Percentiles rank a stretch among this genome's conserved stretches.
These are phyloP conservation scores for Kodamaea leandrae DNA, from an alignment of 805 yeast species.

Conservation along the genomic window DNA sequence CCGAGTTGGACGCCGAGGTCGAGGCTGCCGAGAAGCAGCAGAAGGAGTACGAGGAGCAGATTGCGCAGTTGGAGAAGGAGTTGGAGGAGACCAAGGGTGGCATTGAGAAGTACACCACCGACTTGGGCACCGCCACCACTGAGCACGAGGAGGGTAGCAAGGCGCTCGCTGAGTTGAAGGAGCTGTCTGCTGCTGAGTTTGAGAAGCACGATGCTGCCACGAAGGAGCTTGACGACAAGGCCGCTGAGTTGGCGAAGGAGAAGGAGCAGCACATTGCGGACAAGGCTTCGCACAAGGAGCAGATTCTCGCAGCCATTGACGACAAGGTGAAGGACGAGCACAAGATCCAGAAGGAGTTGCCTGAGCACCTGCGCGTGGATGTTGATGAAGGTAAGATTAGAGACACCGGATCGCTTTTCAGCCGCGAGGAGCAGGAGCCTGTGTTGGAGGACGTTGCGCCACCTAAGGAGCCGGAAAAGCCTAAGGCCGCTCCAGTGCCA, in stretches of 20 bases:
- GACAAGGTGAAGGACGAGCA: conserved; percentile 45
- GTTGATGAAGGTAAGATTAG: conserved; percentile 35
- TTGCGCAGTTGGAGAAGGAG: conserved; percentile 44
- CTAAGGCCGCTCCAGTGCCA: too few species aligned
- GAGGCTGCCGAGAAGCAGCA: conserved; percentile 44
- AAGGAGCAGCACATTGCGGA: conserved; percentile 35
- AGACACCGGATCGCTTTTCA: conserved; percentile 40
- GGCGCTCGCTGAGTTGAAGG: conserved; percentile 37
- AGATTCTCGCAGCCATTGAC: conserved; percentile 29
- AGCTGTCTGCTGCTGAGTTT: conserved; percentile 23
- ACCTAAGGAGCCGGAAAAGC: conserved; percentile 9
- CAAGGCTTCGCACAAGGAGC: conserved; percentile 35
- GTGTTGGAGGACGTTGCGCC: conserved; percentile 14
- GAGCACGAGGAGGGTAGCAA: conserved; percentile 40
- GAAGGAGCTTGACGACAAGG: conserved; percentile 41
- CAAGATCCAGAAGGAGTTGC: conserved; percentile 47
- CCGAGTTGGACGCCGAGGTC: conserved; percentile 44
- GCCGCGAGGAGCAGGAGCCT: conserved; percentile 25
- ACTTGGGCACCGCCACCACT: conserved; percentile 31
- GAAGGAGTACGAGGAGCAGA: conserved; percentile 41
- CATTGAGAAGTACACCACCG: conserved; percentile 31
- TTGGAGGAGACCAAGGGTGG: conserved; percentile 41
- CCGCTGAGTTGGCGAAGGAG: conserved; percentile 40
- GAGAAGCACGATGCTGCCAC: conserved; percentile 26
- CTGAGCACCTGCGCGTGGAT: conserved; percentile 47